Percentiles rank a stretch among this genome's conserved stretches.
These are phyloP conservation scores for Cichorium intybus DNA, from an alignment of 140 eudicot species.

Conservation along the genomic window DNA sequence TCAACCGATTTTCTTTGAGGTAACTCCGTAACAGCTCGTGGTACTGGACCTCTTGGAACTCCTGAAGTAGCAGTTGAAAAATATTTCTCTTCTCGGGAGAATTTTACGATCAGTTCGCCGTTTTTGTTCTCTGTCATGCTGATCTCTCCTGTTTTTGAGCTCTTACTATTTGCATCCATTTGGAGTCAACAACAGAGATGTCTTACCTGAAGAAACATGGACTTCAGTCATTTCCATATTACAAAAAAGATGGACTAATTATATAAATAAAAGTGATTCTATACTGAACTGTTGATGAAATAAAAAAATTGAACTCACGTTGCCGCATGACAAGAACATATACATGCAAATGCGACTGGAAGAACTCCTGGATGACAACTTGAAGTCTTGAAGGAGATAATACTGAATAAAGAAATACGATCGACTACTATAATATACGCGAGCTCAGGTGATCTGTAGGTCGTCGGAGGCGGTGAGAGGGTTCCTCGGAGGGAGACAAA, in stretches of 20 bases:
- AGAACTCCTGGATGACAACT: not conserved
- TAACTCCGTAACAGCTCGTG: constrained; percentile 25
- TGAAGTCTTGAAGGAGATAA: not conserved
- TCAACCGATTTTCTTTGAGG: constrained; percentile 42
- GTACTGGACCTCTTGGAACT: not conserved
- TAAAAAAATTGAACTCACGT: not conserved
- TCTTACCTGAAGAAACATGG: not conserved
- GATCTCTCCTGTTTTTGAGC: constrained; percentile 50
- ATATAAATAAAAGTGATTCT: not conserved
- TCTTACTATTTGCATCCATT: constrained; percentile 45
- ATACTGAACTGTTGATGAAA: not conserved
- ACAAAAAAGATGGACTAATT: not conserved
- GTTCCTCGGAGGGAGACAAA: not conserved
- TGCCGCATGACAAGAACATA: not conserved
- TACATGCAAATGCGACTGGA: not conserved
- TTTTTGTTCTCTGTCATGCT: constrained; percentile 52
- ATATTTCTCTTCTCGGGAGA: constrained; percentile 43
- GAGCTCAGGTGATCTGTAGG: constrained; percentile 3
- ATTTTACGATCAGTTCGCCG: constrained; percentile 41
- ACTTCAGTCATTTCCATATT: constrained; percentile 10
- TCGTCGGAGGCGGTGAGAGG: not conserved
- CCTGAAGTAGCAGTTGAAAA: not conserved
- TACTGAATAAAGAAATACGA: not conserved
- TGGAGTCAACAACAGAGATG: constrained; percentile 12
- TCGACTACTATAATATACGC: not conserved